Evolutionary conservation across 1,139 yeast species (phyloP), one percentile per base, ranked within the genome.

Genomic region (Pichia inconspicua): DNA sequence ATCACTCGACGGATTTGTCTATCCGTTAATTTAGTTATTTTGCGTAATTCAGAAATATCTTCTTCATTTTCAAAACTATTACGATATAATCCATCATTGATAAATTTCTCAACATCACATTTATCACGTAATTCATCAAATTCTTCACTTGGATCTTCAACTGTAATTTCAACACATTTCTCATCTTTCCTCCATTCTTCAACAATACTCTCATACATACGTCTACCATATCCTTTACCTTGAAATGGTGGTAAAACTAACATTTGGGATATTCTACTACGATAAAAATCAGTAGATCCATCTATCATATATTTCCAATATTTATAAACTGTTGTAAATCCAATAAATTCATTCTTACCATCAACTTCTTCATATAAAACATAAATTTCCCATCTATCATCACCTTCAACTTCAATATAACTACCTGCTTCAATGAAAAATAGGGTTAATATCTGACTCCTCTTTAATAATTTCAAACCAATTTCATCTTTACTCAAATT

Each of bases 351-450:
- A 47, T 54, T 55, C 42, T 58, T 59, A 4, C 44, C 52, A 5
- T 45, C 58, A 12, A 48, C 41, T 6, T 36, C 47, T 40, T 67
- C 46, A 72, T 76, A 79, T 38, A 77, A 55, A 10, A 73, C 73
- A 56, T 73, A 78, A 4, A 77, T 63, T 41, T 77, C 78, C 98
- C 98, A 92, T 27, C 78, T 72, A 17, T 75, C 74, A 64, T 92
- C 97, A 1, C 67, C 66, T 38, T 75, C 74, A 64, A 92, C 97
- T 1, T 90, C 97, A 53, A 94, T 88, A 59, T 78, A 87, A 2
- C 95, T 82, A 1, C 97, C 98, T 0, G 96, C 97, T 64, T 92
- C 99, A 58, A 92, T 92, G 67, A 84, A 89, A 25, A 92, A 69
- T 42, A 90, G 68, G 25, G 87, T 86, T 57, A 92, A 76, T 2